Conservation (phyloP, 208 protist species). For the Leishmania gerbilli region DNA sequence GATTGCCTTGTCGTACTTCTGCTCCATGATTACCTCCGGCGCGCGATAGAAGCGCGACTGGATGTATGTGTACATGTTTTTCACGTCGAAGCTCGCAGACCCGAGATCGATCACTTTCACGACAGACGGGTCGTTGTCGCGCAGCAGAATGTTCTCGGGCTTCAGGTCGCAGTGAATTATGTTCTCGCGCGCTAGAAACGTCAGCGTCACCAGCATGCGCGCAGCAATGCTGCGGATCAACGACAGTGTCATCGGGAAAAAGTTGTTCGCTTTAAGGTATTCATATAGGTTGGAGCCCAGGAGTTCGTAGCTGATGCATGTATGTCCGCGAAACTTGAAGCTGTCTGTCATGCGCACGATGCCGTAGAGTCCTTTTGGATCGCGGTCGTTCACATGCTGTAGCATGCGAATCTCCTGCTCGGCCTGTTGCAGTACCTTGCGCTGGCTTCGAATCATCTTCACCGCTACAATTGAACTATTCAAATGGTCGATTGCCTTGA, state of each 20-base stretch:
- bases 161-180: conserved; percentile 97
- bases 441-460: conserved; percentile 83
- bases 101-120: conserved; percentile 98
- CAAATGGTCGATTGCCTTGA: conserved; percentile 74
- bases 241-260: conserved; percentile 78
- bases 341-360: conserved; percentile 76
- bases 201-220: conserved; percentile 70
- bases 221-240: conserved; percentile 69
- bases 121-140: conserved; percentile 54
- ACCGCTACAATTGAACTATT: conserved; percentile 56
- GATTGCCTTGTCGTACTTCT: conserved; percentile 74
- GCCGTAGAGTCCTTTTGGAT: conserved; percentile 63
- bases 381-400: conserved; percentile 58
- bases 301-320: conserved; percentile 82
- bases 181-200: conserved; percentile 76
- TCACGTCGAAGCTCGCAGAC: conserved; percentile 94
- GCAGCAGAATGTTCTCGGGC: conserved; percentile 96
- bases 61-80: conserved; percentile 92
- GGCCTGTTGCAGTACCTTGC: conserved; percentile 67
- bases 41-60: conserved; percentile 93
- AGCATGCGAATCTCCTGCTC: conserved; percentile 84
- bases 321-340: conserved; percentile 73
- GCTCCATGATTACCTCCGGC: conserved; percentile 87
- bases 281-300: conserved; percentile 79
- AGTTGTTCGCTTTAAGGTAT: conserved; percentile 68